These are phyloP conservation scores for Gastrolobium villosum DNA, from an alignment of 306 rosid genomes.

Conservation along the genomic window DNA sequence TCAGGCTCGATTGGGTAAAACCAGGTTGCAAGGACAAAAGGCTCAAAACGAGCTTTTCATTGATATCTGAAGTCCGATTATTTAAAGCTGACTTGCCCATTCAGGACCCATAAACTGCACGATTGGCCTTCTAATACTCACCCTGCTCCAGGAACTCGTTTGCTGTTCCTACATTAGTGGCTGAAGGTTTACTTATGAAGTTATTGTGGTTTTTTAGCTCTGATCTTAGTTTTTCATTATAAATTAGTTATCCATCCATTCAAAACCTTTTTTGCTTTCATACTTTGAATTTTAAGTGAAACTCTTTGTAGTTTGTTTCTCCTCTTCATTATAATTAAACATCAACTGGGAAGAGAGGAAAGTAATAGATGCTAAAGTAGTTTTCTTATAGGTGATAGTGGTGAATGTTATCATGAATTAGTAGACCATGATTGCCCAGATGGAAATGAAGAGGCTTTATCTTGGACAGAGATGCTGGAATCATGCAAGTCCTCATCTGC, in stretches of 20 bases:
- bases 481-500: conserved; percentile 54
- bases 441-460: conserved; percentile 60
- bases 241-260: conserved; percentile 17
- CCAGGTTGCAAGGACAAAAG: background rate
- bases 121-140: background rate
- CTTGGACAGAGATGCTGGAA: conserved; percentile 66
- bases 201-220: conserved; percentile 30
- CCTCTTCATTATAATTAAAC: conserved; percentile 35
- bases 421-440: conserved; percentile 52
- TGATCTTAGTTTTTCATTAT: conserved; percentile 16
- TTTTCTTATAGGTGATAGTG: conserved; percentile 53
- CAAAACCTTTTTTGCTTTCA: conserved; percentile 5
- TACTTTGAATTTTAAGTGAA: conserved; percentile 35
- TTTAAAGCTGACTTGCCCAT: conserved; percentile 10
- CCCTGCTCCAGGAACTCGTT: background rate
- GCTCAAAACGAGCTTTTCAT: background rate
- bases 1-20: background rate
- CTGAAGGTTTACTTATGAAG: conserved; percentile 24
- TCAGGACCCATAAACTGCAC: background rate
- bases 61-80: background rate
- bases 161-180: background rate
- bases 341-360: conserved; percentile 30
- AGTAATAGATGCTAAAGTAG: conserved; percentile 44
- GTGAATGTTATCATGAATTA: conserved; percentile 52
- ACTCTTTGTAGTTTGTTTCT: conserved; percentile 28